A percentile compares a stretch with the other conserved stretches of the same genome.
phyloP scores from a whole-genome alignment of 2,329 filamentous ascomycete genomes.

The Penicillium sp. region DNA sequence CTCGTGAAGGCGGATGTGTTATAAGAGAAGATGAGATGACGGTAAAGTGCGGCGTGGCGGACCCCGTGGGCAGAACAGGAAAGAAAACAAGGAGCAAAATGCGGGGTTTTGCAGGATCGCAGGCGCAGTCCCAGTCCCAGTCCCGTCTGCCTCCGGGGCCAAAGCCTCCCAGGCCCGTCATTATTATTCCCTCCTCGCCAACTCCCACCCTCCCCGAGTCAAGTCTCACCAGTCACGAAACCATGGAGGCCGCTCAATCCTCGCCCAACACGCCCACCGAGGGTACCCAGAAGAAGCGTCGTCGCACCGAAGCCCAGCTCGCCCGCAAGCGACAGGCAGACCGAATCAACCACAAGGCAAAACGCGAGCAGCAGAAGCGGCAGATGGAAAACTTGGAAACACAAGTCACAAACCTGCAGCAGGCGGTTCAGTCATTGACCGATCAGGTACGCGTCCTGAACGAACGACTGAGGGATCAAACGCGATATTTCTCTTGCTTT shows the following conservation, averaged over 20 bases:
- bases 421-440: conserved; percentile 16
- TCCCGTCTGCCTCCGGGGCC: not conserved
- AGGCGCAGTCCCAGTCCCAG: not conserved
- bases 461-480: conserved; percentile 13
- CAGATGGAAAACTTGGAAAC: conserved; percentile 20
- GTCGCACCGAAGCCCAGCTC: conserved; percentile 19
- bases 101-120: conserved; percentile 9
- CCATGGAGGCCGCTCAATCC: conserved; percentile 8
- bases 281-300: conserved; percentile 17
- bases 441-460: conserved; percentile 17
- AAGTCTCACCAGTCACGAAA: not conserved
- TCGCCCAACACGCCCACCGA: conserved; percentile 7
- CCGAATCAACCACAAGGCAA: conserved; percentile 20
- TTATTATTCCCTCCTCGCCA: not conserved
- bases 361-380: conserved; percentile 20
- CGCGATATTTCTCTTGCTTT: conserved; percentile 11
- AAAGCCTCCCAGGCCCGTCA: not conserved
- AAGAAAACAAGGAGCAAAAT: conserved; percentile 1
- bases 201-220: not conserved
- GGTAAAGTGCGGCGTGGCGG: not conserved
- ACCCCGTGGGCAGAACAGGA: conserved; percentile 8
- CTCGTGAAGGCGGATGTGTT: not conserved
- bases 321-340: conserved; percentile 19
- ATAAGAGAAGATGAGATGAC: not conserved
- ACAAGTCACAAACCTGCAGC: conserved; percentile 14